Conservation (phyloP, 352 stramenopile genomes). For the Phytopythium litorale region DNA sequence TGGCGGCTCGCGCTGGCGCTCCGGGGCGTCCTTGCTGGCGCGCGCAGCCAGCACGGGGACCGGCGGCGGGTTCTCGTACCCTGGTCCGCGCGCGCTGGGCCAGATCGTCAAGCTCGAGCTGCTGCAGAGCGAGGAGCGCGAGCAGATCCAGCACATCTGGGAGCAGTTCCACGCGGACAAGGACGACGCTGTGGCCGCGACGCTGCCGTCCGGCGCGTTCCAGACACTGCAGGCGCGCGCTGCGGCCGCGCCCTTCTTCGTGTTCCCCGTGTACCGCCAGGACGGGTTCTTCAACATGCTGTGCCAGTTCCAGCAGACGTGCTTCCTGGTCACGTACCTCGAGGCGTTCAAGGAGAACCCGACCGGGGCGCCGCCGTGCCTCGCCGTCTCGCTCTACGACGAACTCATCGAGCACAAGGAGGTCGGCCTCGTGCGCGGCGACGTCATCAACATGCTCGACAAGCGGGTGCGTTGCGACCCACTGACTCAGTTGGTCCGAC, state of each 20-base stretch:
- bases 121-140: conserved; percentile 56
- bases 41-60: conserved; percentile 12
- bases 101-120: conserved; percentile 85
- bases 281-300: conserved; percentile 88
- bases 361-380: conserved; percentile 58
- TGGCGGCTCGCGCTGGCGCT: conserved; percentile 1
- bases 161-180: conserved; percentile 74
- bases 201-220: conserved; percentile 36
- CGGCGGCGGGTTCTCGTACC: conserved; percentile 73
- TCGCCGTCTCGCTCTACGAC: conserved; percentile 80
- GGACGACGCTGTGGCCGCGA: conserved; percentile 61
- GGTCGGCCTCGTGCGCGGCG: conserved; percentile 64
- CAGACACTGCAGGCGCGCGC: conserved; percentile 46
- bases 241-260: conserved; percentile 57
- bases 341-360: conserved; percentile 88
- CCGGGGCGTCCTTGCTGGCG: neutral
- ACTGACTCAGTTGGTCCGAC: neutral
- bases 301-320: conserved; percentile 88
- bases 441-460: conserved; percentile 86
- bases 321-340: conserved; percentile 84
- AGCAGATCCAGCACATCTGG: conserved; percentile 72
- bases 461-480: conserved; percentile 38
- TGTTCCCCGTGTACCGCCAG: conserved; percentile 83
- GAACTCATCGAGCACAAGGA: conserved; percentile 72
- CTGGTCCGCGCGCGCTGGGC: conserved; percentile 66